Percentiles rank a stretch among this genome's conserved stretches.
Conservation (phyloP, 345 rosid genomes). For the Salix dunnii region DNA sequence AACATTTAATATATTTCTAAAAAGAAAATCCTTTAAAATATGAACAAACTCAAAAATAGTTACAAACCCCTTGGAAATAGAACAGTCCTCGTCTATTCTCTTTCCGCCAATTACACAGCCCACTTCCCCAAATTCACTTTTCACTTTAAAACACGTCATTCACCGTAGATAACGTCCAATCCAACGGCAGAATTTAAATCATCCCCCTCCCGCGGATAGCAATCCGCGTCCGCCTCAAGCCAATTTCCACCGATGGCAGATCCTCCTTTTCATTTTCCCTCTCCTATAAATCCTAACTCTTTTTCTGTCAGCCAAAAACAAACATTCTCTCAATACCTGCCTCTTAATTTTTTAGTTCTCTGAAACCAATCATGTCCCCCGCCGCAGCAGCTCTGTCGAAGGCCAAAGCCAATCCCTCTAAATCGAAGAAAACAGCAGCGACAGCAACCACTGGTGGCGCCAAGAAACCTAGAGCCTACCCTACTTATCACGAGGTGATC, state of each 20-base stretch:
- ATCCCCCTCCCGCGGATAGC: neutral
- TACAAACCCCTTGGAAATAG: neutral
- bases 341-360: neutral
- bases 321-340: neutral
- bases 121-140: neutral
- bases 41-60: too few species aligned
- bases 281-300: neutral
- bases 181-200: neutral
- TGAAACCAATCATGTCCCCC: neutral
- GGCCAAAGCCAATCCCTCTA: slow-evolving; percentile 6
- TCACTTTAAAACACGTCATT: neutral
- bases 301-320: neutral
- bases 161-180: slow-evolving; percentile 1
- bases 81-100: neutral
- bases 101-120: neutral
- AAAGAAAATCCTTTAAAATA: too few species aligned
- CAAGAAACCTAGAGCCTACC: slow-evolving; percentile 10
- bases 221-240: neutral
- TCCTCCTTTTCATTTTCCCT: neutral
- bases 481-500: slow-evolving; percentile 20
- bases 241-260: neutral
- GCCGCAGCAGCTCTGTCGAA: neutral
- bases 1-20: too few species aligned
- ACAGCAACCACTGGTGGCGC: neutral
- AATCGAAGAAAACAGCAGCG: slow-evolving; percentile 8